These are phyloP conservation scores for Abelmoschus esculentus DNA, from an alignment of 345 rosid species.

Conservation along the genomic window DNA sequence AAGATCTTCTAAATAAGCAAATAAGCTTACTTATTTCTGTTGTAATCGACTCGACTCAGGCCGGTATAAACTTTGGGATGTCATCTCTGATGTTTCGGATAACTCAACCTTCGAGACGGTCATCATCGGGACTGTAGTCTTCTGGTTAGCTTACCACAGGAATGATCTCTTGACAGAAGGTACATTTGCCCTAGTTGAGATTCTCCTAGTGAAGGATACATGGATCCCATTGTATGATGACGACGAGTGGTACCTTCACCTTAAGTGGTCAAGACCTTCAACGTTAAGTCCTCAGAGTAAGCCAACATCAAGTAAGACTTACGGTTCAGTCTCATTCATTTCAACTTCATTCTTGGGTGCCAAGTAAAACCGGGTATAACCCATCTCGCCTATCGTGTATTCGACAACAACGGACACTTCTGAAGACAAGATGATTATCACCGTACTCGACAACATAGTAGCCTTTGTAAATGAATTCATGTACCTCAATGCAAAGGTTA, in stretches of 20 bases:
- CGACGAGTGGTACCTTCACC: slow-evolving; percentile 80
- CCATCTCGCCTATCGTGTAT: no score
- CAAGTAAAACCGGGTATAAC: no score
- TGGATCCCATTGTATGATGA: slow-evolving; percentile 90
- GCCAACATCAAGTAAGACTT: slow-evolving; percentile 28
- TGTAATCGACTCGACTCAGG: slow-evolving; percentile 64
- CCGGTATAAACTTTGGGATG: slow-evolving; percentile 61
- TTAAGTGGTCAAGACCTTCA: slow-evolving; percentile 80
- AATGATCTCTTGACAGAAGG: slow-evolving; percentile 94
- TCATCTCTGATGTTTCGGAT: slow-evolving; percentile 57
- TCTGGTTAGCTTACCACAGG: slow-evolving; percentile 92
- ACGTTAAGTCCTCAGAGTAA: slow-evolving; percentile 56
- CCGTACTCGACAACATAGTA: slow-evolving; percentile 70
- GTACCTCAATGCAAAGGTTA: slow-evolving; percentile 91
- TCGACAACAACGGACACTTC: slow-evolving; percentile 90
- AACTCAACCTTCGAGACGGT: slow-evolving; percentile 69
- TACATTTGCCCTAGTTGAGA: slow-evolving; percentile 82
- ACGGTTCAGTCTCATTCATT: no score
- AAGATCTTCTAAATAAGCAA: slow-evolving; percentile 70
- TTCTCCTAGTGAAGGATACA: slow-evolving; percentile 49
- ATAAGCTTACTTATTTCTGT: slow-evolving; percentile 69
- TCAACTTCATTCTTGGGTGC: no score
- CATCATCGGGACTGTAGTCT: slow-evolving; percentile 53
- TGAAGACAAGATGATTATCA: slow-evolving; percentile 81
- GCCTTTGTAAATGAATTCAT: slow-evolving; percentile 98